Conservation (phyloP, 208 protist species). For the Leishmania amazonensis region DNA sequence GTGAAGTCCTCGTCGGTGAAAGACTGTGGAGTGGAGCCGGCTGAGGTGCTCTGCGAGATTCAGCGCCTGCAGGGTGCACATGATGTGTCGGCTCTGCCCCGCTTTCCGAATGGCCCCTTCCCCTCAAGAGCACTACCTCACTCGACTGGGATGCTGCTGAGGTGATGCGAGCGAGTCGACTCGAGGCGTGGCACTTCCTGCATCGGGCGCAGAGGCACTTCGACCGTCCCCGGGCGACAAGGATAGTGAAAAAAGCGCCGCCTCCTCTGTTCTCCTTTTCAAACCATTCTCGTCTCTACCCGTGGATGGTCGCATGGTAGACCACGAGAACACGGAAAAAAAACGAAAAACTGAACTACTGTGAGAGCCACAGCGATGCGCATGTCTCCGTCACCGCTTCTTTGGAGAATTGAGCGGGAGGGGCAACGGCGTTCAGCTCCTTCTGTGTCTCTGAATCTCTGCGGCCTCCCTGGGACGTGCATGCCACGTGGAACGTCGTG, state of each 20-base stretch:
- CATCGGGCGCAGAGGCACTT: not conserved
- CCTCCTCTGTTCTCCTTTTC: conserved; percentile 2
- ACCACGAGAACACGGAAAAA: not conserved
- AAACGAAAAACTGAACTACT: not conserved
- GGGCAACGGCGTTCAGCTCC: not conserved
- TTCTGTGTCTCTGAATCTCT: not conserved
- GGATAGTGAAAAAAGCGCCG: not conserved
- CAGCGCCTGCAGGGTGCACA: not conserved
- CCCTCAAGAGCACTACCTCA: conserved; percentile 6
- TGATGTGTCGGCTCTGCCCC: not conserved
- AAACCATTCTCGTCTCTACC: not conserved
- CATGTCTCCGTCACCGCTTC: not conserved
- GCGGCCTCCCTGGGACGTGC: not conserved
- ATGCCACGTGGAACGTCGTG: not conserved
- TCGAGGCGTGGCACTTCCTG: conserved; percentile 7
- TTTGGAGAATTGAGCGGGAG: not conserved
- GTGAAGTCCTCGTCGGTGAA: not conserved
- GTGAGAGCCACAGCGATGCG: not conserved
- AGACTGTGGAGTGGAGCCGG: not conserved
- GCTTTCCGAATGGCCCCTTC: not conserved
- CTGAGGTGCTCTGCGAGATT: conserved; percentile 1
- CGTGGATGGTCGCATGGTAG: not conserved
- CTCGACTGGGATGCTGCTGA: not conserved
- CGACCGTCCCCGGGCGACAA: not conserved
- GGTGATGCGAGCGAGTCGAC: not conserved